Conservation (phyloP, 805 yeast species). For the Nakazawaea holstii region DNA sequence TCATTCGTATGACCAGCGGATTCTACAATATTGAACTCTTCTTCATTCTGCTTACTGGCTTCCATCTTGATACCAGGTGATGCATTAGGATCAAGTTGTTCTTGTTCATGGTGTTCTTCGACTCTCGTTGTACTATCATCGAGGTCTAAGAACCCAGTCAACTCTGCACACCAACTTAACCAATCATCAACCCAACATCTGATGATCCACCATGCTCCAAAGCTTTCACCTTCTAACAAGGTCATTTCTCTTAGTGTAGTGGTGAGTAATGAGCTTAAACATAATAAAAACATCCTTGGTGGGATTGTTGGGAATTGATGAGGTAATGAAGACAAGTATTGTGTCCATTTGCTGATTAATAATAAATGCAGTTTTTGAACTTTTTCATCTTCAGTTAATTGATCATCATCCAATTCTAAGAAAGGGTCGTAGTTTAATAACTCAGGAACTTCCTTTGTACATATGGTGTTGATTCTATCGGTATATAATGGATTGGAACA, state of each 20-base stretch:
- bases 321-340: conserved; percentile 33
- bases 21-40: background rate
- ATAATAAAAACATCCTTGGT: conserved; percentile 50
- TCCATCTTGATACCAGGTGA: background rate
- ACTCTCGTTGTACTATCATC: background rate
- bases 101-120: background rate
- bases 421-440: conserved; percentile 19
- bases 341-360: conserved; percentile 23
- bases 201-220: conserved; percentile 72
- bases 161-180: conserved; percentile 60
- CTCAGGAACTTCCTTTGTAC: conserved; percentile 29
- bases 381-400: background rate
- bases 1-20: background rate
- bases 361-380: conserved; percentile 4
- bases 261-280: conserved; percentile 49
- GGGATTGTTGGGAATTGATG: conserved; percentile 40
- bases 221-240: conserved; percentile 49
- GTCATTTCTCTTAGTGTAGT: conserved; percentile 60
- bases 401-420: conserved; percentile 10
- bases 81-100: no score
- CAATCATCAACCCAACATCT: conserved; percentile 76
- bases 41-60: background rate
- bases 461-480: conserved; percentile 26
- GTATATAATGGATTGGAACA: conserved; percentile 18
- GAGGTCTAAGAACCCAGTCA: conserved; percentile 45